These are phyloP conservation scores for Raphidocelis subcapitata DNA, from an alignment of 139 green algal genomes.

Conservation along the genomic window DNA sequence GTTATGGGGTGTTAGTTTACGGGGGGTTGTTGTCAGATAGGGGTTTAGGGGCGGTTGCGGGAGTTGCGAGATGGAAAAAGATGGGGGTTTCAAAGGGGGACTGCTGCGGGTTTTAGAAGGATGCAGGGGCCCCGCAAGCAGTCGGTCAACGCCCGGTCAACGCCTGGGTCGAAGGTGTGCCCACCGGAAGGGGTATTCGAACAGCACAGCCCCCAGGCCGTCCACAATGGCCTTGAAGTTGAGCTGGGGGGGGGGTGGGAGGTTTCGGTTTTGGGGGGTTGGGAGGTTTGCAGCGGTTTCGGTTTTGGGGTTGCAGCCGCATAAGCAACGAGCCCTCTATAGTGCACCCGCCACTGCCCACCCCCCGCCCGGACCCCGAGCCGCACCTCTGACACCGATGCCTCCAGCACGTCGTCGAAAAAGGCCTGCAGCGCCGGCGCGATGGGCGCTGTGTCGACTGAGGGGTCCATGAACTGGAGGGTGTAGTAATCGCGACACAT, in stretches of 20 bases:
- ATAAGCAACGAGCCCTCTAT: not conserved
- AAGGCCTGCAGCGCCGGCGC: constrained; percentile 90
- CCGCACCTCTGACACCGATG: constrained; percentile 11
- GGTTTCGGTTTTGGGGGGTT: no score
- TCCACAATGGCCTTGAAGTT: constrained; percentile 98
- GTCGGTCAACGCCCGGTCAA: not conserved
- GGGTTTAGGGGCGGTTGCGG: not conserved
- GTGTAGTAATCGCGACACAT: constrained; percentile 95
- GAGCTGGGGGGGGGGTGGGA: constrained; percentile 48
- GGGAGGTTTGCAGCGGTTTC: no score
- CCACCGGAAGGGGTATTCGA: constrained; percentile 73
- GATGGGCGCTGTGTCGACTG: constrained; percentile 93
- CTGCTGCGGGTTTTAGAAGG: no score
- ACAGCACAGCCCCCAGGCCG: constrained; percentile 92
- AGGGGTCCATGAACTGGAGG: constrained; percentile 85
- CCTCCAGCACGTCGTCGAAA: constrained; percentile 93
- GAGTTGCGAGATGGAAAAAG: no score
- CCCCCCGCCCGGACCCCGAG: no score
- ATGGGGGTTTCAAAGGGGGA: no score
- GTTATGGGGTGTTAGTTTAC: not conserved
- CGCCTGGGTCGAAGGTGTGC: not conserved
- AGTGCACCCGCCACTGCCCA: no score
- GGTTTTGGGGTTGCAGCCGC: no score
- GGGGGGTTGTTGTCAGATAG: not conserved
- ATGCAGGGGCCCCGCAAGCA: no score